Base-by-base conservation (phyloP, 768 basidiomycete species). In the Pisolithus albus region DNA sequence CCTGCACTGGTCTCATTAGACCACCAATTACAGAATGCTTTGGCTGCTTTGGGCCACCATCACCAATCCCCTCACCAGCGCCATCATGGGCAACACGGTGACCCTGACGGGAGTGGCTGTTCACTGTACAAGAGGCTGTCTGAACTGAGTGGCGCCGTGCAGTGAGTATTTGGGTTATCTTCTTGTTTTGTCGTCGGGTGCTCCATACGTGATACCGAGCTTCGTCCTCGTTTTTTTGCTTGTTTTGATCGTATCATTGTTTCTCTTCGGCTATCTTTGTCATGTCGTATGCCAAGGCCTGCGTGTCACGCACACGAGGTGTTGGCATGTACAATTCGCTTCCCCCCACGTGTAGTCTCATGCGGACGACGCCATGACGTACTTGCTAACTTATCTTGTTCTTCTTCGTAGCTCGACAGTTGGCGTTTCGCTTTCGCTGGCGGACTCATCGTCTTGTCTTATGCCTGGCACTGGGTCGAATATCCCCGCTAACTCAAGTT, bases 1-100 rank as follows among this genome's bases (percentile, higher is more conserved):
- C 80, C 85, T 41, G 79, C 81, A 9, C 77, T 84, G 56, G 76
- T 85, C 48, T 69, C 76, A 18, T 75, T 88, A 23, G 76, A 77
- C 9, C 83, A 84, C 51, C 80, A 85, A 56, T 74, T 88, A 13
- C 79, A 83, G 59, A 75, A 60, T 48, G 78, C 84, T 0, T 59
- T 83, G 9, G 71, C 65, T 38, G 71, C 82, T 9, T 69, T 86
- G 37, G 74, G 84, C 48, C 82, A 84, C 32, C 77, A 81, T 51
- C 84, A 83, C 58, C 67, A 76, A 19, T 75, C 77, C 47, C 66
- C 80, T 5, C 69, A 67, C 34, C 34, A 13, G 46, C 46, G 34
- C 23, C 46, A 47, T 36, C 32, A 32, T 3, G 28, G 24, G 1
- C 42, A 43, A 24, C 30, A 46, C 9, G 45, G 13, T 23, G 46